phyloP scores from a whole-genome alignment of 2,329 filamentous ascomycete species.

The Fusarium nematophilum region DNA sequence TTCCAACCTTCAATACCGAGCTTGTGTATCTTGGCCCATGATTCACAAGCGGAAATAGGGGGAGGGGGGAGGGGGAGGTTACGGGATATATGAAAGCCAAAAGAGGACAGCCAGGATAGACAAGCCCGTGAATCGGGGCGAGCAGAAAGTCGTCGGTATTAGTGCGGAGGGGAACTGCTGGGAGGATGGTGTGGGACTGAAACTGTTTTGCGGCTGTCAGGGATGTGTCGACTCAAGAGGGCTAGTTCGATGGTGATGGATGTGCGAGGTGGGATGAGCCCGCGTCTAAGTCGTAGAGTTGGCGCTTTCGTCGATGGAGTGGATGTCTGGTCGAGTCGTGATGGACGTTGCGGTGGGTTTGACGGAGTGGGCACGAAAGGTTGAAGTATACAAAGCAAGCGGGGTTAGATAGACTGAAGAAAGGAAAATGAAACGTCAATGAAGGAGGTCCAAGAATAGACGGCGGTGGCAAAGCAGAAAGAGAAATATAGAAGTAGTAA shows the following conservation, averaged over 20 bases:
- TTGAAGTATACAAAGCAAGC: constrained; percentile 34
- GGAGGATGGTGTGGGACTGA: constrained; percentile 41
- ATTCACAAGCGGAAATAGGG: constrained; percentile 19
- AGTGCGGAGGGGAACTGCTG: constrained; percentile 40
- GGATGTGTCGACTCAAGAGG: constrained; percentile 37
- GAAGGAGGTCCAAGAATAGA: constrained; percentile 22
- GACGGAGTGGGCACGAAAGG: constrained; percentile 23
- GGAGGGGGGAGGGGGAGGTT: constrained; percentile 9
- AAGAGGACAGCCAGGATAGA: constrained; percentile 5
- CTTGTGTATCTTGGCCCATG: constrained; percentile 35
- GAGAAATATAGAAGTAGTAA: constrained; percentile 32
- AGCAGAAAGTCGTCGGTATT: constrained; percentile 43
- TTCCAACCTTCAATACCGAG: constrained; percentile 45
- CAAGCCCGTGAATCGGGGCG: constrained; percentile 33
- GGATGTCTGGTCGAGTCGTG: constrained; percentile 26
- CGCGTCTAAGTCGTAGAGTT: constrained; percentile 38
- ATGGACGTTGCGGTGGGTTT: constrained; percentile 17
- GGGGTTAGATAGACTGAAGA: constrained; percentile 14
- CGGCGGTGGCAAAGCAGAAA: constrained; percentile 34
- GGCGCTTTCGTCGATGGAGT: constrained; percentile 40
- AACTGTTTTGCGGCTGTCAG: constrained; percentile 31
- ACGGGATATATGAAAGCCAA: constrained; percentile 30
- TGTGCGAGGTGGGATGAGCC: constrained; percentile 39
- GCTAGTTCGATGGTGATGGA: constrained; percentile 41
- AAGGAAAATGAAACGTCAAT: constrained; percentile 13